A percentile compares a stretch with the other conserved stretches of the same genome.
Conservation (phyloP, 176 grass and related monocot genomes). For the Cenchrus americanus region DNA sequence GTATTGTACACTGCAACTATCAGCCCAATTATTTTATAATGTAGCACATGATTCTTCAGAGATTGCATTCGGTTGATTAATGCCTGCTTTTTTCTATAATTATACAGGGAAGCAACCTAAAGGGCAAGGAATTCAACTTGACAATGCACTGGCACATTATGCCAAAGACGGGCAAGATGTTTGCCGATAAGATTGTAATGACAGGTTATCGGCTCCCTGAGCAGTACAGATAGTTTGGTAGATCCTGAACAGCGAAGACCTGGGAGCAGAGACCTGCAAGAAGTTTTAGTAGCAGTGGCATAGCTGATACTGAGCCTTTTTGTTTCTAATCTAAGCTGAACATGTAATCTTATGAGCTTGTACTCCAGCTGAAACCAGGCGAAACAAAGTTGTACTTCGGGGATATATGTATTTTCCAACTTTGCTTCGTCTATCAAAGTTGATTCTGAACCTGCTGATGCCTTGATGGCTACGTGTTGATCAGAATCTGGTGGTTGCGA, state of each 20-base stretch:
- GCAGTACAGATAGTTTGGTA: constrained; percentile 91
- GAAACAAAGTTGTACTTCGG: constrained; percentile 16
- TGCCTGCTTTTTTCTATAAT: neutral
- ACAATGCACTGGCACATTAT: constrained; percentile 99
- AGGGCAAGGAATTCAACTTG: constrained; percentile 91
- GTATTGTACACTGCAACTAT: neutral
- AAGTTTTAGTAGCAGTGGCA: constrained; percentile 25
- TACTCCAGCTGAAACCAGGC: constrained; percentile 23
- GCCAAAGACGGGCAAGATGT: constrained; percentile 98
- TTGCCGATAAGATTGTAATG: constrained; percentile 98
- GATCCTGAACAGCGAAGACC: neutral
- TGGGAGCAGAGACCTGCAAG: neutral
- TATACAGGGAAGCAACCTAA: constrained; percentile 87
- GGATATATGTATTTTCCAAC: neutral
- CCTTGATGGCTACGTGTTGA: neutral
- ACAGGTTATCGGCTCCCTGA: constrained; percentile 82
- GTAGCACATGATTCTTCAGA: neutral
- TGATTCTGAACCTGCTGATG: neutral
- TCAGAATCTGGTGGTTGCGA: neutral
- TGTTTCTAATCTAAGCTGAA: constrained; percentile 34
- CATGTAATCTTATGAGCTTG: constrained; percentile 32
- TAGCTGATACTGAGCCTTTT: constrained; percentile 33
- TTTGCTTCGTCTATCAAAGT: neutral
- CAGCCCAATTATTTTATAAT: neutral
- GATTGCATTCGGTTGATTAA: constrained; percentile 19